Evolutionary conservation across 2,329 filamentous ascomycete genomes (phyloP).

Genomic region (Aureobasidium sp.): DNA sequence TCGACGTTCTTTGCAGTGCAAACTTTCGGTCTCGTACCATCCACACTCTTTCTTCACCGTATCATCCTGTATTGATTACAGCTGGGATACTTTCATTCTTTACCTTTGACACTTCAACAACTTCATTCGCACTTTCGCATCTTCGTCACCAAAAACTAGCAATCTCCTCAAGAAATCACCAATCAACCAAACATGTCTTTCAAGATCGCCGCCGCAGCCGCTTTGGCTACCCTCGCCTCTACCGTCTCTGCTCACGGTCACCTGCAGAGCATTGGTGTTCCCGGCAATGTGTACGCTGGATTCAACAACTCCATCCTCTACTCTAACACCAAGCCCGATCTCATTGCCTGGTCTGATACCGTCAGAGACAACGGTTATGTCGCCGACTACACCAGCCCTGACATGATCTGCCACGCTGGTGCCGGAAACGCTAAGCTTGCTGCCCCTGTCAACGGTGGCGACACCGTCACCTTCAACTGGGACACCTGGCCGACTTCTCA

Average conservation of each 20-base stretch:
- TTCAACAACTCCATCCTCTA: conserved; percentile 47
- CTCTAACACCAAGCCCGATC: conserved; percentile 34
- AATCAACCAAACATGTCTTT: conserved; percentile 29
- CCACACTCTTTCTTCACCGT: conserved; percentile 19
- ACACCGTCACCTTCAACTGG: conserved; percentile 67
- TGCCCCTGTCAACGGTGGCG: conserved; percentile 68
- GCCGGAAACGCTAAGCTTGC: conserved; percentile 57
- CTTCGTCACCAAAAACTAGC: conserved; percentile 13
- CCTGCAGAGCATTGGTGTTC: conserved; percentile 50
- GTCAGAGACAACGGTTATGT: conserved; percentile 46
- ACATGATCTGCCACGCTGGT: conserved; percentile 54
- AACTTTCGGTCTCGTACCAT: conserved; percentile 20
- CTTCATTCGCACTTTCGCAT: conserved; percentile 1
- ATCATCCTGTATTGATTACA: conserved; percentile 22
- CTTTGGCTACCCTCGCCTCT: conserved; percentile 37
- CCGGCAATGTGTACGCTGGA: conserved; percentile 52
- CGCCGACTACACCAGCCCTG: conserved; percentile 27
- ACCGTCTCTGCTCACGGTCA: conserved; percentile 53
- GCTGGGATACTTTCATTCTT: conserved; percentile 22
- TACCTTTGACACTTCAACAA: conserved; percentile 7
- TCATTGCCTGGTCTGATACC: conserved; percentile 62
- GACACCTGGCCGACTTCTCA: conserved; percentile 71
- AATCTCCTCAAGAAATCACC: conserved; percentile 14
- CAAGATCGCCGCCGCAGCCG: conserved; percentile 29
- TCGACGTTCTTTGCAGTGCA: conserved; percentile 21